Evolutionary conservation across 2,329 filamentous ascomycete species (phyloP).

Genomic region (Diaporthe citrichinensis): DNA sequence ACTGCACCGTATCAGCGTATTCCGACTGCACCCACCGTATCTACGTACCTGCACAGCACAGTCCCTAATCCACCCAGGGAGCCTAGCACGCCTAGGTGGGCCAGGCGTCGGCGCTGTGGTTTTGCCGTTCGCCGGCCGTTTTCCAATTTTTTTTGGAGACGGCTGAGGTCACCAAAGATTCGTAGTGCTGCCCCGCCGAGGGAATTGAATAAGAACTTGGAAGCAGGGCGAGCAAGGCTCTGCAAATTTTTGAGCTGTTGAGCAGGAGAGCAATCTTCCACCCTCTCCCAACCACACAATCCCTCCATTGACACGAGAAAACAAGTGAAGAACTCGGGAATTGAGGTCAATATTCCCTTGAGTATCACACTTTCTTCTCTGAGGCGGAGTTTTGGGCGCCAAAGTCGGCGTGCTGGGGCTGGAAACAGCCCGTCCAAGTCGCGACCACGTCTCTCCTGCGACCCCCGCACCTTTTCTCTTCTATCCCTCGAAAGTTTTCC

Average conservation of each 20-base stretch:
- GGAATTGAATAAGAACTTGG: conserved; percentile 23
- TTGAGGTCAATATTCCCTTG: conserved; percentile 13
- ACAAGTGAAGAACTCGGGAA: conserved; percentile 20
- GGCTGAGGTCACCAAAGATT: conserved; percentile 14
- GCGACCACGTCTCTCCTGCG: conserved; percentile 60
- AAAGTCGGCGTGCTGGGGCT: conserved; percentile 52
- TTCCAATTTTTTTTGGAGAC: neutral
- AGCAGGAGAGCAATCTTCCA: conserved; percentile 22
- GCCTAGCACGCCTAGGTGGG: neutral
- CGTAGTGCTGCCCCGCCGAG: conserved; percentile 6
- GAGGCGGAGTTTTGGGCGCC: conserved; percentile 29
- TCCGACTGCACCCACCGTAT: neutral
- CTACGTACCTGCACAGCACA: neutral
- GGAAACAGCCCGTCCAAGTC: conserved; percentile 55
- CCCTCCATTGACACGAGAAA: conserved; percentile 16
- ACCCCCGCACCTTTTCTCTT: conserved; percentile 64
- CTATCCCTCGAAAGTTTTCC: conserved; percentile 63
- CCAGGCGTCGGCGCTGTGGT: conserved; percentile 21
- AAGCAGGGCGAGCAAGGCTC: conserved; percentile 29
- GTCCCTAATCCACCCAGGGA: neutral
- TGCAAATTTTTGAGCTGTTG: conserved; percentile 40
- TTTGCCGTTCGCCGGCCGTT: conserved; percentile 14
- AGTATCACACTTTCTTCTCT: conserved; percentile 6
- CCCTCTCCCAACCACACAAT: conserved; percentile 29
- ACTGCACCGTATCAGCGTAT: neutral